Evolutionary conservation across 352 stramenopile genomes (phyloP).

Genomic region (Pythium brassicae): DNA sequence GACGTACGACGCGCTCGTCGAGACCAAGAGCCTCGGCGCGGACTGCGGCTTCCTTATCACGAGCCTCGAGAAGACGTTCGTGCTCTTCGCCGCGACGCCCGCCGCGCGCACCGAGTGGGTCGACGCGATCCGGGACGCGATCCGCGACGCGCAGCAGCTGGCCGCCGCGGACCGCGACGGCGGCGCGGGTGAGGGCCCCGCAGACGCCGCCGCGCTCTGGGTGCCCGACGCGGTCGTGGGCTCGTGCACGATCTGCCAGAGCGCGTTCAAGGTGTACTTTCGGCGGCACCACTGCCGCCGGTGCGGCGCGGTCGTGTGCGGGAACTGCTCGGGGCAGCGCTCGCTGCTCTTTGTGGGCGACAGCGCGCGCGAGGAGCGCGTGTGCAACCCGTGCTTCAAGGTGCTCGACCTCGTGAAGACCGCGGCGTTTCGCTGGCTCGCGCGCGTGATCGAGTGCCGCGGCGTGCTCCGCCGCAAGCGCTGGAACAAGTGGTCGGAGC

Average conservation of each 20-base stretch:
- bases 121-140: conserved; percentile 40
- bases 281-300: conserved; percentile 76
- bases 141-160: conserved; percentile 49
- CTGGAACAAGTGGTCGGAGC: conserved; percentile 75
- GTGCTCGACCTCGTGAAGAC: conserved; percentile 65
- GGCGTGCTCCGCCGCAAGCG: conserved; percentile 66
- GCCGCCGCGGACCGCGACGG: conserved; percentile 11
- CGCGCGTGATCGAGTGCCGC: conserved; percentile 60
- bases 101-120: conserved; percentile 55
- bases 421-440: conserved; percentile 65
- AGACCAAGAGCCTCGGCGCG: conserved; percentile 31
- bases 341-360: conserved; percentile 74
- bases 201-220: conserved; percentile 69
- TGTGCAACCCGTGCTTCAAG: conserved; percentile 67
- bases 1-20: conserved; percentile 46
- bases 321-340: conserved; percentile 61
- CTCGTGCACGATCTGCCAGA: conserved; percentile 62
- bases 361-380: conserved; percentile 51
- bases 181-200: conserved; percentile 27
- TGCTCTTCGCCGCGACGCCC: conserved; percentile 58
- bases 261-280: conserved; percentile 73
- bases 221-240: conserved; percentile 67
- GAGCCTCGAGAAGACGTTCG: conserved; percentile 80
- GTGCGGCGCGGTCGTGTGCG: conserved; percentile 75
- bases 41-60: conserved; percentile 75